These are phyloP conservation scores for Trichoderma sp. DNA, from an alignment of 2,329 filamentous ascomycete genomes.

Conservation along the genomic window DNA sequence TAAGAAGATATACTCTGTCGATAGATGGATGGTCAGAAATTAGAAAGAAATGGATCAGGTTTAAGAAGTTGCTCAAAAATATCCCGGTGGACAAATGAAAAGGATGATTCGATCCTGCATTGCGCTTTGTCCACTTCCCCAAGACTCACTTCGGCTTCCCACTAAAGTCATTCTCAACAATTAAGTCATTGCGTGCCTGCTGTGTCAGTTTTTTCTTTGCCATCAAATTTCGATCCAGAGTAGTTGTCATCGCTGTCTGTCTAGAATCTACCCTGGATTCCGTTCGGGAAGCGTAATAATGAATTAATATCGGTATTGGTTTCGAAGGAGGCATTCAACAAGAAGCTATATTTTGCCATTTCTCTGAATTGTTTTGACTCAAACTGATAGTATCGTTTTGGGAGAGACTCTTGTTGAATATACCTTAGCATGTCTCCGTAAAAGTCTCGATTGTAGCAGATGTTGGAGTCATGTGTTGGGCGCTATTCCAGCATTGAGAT, in stretches of 20 bases:
- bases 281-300: not conserved
- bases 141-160: not conserved
- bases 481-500: not conserved
- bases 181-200: no score
- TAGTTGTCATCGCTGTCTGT: not conserved
- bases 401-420: not conserved
- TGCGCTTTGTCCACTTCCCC: not conserved
- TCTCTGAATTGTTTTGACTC: not conserved
- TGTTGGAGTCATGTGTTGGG: not conserved
- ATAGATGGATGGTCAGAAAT: no score
- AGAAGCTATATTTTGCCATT: not conserved
- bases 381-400: not conserved
- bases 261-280: not conserved
- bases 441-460: not conserved
- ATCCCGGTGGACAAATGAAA: not conserved
- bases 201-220: not conserved
- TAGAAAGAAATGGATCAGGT: not conserved
- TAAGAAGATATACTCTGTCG: no score
- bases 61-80: not conserved
- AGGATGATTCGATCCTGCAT: not conserved
- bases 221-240: not conserved
- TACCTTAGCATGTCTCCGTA: not conserved
- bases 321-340: not conserved
- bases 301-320: not conserved
- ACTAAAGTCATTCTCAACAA: not conserved